Conservation (phyloP, 345 rosid genomes). For the Boechera retrofracta region DNA sequence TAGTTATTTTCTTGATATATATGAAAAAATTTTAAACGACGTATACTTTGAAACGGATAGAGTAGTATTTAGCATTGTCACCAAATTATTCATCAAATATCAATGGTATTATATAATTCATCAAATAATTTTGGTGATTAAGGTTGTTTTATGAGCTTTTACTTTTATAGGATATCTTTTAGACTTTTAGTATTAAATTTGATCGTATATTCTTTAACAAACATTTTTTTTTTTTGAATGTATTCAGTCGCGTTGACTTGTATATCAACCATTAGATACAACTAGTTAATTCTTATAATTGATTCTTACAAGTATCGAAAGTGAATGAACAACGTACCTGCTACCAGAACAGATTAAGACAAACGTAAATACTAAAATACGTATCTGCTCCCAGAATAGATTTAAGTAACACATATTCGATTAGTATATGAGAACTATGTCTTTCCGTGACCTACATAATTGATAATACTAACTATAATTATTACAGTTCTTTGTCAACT, state of each 20-base stretch:
- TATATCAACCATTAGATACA: not conserved
- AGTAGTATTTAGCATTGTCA: no score
- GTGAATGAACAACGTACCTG: slow-evolving; percentile 33
- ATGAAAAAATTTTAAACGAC: no score
- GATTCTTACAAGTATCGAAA: not conserved
- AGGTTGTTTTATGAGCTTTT: not conserved
- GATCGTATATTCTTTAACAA: not conserved
- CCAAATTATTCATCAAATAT: no score
- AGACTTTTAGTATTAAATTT: not conserved
- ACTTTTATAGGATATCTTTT: not conserved
- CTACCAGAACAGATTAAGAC: slow-evolving; percentile 31
- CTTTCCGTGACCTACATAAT: not conserved
- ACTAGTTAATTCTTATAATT: not conserved
- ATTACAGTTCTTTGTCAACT: not conserved
- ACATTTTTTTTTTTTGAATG: not conserved
- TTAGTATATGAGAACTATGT: not conserved
- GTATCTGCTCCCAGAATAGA: slow-evolving; percentile 11
- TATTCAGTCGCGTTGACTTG: slow-evolving; percentile 29
- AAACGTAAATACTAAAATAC: not conserved
- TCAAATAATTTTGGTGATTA: not conserved
- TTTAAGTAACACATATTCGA: not conserved
- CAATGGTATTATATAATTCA: not conserved
- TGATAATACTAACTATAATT: not conserved
- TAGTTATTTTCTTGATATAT: no score
- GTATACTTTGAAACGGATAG: no score